Base-by-base conservation (phyloP, 768 basidiomycete species). In the Udeniomyces megalosporus region DNA sequence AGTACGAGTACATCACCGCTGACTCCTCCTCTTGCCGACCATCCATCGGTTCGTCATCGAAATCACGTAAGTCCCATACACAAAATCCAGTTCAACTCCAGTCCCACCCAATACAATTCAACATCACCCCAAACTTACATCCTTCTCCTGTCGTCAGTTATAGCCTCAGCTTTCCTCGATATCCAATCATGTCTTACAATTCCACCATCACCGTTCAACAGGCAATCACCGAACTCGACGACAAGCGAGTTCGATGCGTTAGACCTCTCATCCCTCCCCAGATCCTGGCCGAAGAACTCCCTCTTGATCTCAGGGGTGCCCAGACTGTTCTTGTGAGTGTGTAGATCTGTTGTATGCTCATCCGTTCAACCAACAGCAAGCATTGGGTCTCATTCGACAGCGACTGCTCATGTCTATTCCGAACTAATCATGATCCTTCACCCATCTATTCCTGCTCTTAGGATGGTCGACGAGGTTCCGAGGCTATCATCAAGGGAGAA, bases 191-290 rank as follows among this genome's bases (percentile, higher is more conserved):
- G 38, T 42, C 38, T 42, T 42, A 42, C 38, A 42, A 42, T 17
- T 42, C 38, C 38, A 42, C 48, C 29, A 53, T 61, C 52, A 60
- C 57, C 45, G 58, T 65, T 20, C 57, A 65, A n/a, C 52, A 65
- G 44, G 63, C 68, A 1, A 52, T 87, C 56, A 72, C 80, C 64
- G 82, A 84, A 58, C 82, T 95, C 44, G 88, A 91, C 70, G 92
- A 96, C 70, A 79, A 82, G 64, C 78, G 91, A 49, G 90, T 96
- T 58, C 89, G 82, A 71, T 84, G 80, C 17, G 90, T 85, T 20
- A 78, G 90, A 46, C 91, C 91, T 31, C 75, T 96, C 60, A 91
- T 96, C 61, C 91, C 91, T 55, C 91, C 91, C 24, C 90, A 92
- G 71, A 93, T 96, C 65, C 79, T 96, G 1, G 85, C 86, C 67